These are phyloP conservation scores for Aspergillus felis DNA, from an alignment of 2,329 filamentous ascomycete species.

Conservation along the genomic window DNA sequence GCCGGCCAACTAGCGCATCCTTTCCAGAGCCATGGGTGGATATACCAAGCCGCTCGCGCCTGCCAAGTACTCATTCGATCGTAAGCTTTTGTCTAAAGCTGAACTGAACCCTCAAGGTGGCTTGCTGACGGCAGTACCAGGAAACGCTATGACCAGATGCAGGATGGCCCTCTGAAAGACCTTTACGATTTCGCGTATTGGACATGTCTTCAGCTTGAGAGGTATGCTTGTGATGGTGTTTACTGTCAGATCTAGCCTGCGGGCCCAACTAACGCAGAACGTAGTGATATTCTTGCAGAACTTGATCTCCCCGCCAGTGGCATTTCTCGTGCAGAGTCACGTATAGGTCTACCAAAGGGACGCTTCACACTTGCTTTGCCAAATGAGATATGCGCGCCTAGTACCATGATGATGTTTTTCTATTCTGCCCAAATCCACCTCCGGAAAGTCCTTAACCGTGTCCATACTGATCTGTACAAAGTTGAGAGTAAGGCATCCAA, in stretches of 20 bases:
- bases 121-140: slow-evolving; percentile 13
- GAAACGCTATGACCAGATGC: slow-evolving; percentile 32
- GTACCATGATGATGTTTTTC: slow-evolving; percentile 49
- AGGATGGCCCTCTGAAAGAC: slow-evolving; percentile 47
- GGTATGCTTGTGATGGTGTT: slow-evolving; percentile 48
- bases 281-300: slow-evolving; percentile 85
- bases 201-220: slow-evolving; percentile 91
- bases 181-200: slow-evolving; percentile 75
- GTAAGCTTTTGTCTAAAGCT: slow-evolving; percentile 35
- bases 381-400: slow-evolving; percentile 30
- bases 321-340: slow-evolving; percentile 53
- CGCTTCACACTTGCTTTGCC: slow-evolving; percentile 29
- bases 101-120: neutral
- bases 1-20: slow-evolving; percentile 83
- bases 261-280: neutral
- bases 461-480: slow-evolving; percentile 55
- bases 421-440: slow-evolving; percentile 61
- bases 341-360: slow-evolving; percentile 39
- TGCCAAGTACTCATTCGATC: slow-evolving; percentile 72
- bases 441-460: slow-evolving; percentile 53
- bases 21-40: slow-evolving; percentile 76
- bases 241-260: neutral
- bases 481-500: slow-evolving; percentile 24
- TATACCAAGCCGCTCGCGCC: slow-evolving; percentile 57
- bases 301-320: slow-evolving; percentile 62